These are phyloP conservation scores for Suaeda aralocaspica DNA, from an alignment of 148 eudicot species.

Conservation along the genomic window DNA sequence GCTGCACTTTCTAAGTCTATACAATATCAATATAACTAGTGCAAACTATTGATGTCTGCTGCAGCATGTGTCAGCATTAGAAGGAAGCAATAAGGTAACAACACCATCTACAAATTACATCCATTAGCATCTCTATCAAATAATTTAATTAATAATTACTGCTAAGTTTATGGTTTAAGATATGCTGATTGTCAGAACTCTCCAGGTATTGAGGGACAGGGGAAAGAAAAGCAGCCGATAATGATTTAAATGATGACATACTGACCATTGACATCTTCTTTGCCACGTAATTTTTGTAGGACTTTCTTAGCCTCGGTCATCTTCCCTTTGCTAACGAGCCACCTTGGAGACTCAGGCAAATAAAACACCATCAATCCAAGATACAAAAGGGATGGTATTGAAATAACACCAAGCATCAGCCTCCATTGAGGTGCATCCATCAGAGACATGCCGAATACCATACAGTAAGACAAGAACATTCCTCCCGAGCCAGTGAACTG, in stretches of 20 bases:
- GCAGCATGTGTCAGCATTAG: neutral
- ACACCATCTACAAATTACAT: neutral
- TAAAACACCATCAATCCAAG: conserved; percentile 49
- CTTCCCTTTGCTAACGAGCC: conserved; percentile 95
- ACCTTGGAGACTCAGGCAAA: conserved; percentile 94
- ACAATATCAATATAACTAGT: neutral
- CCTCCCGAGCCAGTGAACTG: conserved; percentile 82
- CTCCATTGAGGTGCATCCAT: conserved; percentile 75
- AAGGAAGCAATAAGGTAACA: neutral
- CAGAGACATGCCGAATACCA: conserved; percentile 87
- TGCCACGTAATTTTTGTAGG: conserved; percentile 58
- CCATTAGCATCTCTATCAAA: conserved; percentile 7
- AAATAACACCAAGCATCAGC: conserved; percentile 84
- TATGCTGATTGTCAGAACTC: conserved; percentile 2
- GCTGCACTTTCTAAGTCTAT: neutral
- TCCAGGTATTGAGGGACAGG: neutral
- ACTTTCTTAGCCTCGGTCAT: conserved; percentile 79
- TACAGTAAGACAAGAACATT: conserved; percentile 82
- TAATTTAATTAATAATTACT: neutral
- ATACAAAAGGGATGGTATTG: conserved; percentile 62
- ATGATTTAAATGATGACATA: neutral
- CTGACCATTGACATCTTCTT: conserved; percentile 83
- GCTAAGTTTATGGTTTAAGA: neutral
- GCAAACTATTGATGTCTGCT: neutral
- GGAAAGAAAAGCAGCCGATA: neutral